Percentiles rank a stretch among this genome's conserved stretches.
phyloP scores from a whole-genome alignment of 1,139 yeast genomes.

The Yamadazyma conglobata region DNA sequence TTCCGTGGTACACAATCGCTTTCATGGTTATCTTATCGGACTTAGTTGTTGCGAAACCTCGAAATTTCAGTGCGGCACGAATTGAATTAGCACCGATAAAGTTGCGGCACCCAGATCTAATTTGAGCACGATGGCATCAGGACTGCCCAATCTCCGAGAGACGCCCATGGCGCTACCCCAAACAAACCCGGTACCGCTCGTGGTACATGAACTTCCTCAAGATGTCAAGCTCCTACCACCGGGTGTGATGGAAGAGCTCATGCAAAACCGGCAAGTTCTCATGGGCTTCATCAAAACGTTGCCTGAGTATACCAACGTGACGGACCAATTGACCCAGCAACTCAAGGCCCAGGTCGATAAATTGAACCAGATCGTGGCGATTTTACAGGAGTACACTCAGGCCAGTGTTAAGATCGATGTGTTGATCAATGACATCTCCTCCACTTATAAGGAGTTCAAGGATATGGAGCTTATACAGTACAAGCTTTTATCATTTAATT shows the following conservation, averaged over 20 bases:
- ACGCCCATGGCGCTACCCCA: too few relatives aligned
- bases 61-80: too few relatives aligned
- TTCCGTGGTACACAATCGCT: slow-evolving; percentile 54
- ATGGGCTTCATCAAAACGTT: slow-evolving; percentile 30
- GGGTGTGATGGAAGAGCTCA: slow-evolving; percentile 1
- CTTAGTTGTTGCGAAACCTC: too few relatives aligned
- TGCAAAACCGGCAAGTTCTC: slow-evolving; percentile 21
- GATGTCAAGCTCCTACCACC: slow-evolving; percentile 1
- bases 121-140: too few relatives aligned
- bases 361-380: slow-evolving; percentile 21
- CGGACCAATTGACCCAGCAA: slow-evolving; percentile 15
- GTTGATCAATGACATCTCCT: slow-evolving; percentile 24
- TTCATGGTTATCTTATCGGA: too few relatives aligned
- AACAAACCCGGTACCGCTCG: too few relatives aligned
- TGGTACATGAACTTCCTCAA: slow-evolving; percentile 1
- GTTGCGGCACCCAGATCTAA: too few relatives aligned
- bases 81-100: too few relatives aligned
- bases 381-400: slow-evolving; percentile 26
- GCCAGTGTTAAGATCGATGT: slow-evolving; percentile 24
- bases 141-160: too few relatives aligned
- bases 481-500: slow-evolving; percentile 37
- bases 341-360: slow-evolving; percentile 21
- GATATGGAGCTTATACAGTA: slow-evolving; percentile 39
- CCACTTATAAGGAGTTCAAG: slow-evolving; percentile 30
- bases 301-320: slow-evolving; percentile 20